phyloP scores from a whole-genome alignment of 1,284 basidiomycete genomes.

The Pseudozyma pruni region DNA sequence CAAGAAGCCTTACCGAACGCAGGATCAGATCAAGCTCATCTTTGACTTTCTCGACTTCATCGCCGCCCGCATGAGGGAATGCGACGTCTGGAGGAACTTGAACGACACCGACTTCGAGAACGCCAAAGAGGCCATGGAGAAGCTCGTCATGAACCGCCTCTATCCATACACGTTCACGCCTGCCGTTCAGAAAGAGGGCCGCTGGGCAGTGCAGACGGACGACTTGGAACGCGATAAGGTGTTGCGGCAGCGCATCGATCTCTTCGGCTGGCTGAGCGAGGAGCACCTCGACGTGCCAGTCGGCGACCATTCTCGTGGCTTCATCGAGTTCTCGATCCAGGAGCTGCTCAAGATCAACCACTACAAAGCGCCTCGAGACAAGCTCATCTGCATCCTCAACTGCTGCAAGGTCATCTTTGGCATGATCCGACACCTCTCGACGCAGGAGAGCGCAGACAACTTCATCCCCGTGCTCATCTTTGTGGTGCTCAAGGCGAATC shows the following conservation, averaged over 20 bases:
- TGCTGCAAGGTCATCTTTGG: conserved; percentile 99
- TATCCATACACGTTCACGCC: conserved; percentile 72
- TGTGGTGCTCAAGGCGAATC: conserved; percentile 91
- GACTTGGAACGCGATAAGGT: conserved; percentile 94
- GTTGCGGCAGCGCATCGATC: conserved; percentile 85
- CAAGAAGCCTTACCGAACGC: conserved; percentile 65
- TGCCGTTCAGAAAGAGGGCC: conserved; percentile 62
- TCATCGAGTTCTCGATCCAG: conserved; percentile 92
- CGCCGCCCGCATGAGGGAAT: conserved; percentile 60
- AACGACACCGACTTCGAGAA: conserved; percentile 90
- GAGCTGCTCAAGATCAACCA: conserved; percentile 91
- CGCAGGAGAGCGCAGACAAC: conserved; percentile 75
- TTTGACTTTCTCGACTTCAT: conserved; percentile 68
- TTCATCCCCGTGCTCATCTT: conserved; percentile 96
- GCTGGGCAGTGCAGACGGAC: conserved; percentile 75
- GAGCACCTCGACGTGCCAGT: conserved; percentile 79
- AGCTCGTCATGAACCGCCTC: conserved; percentile 96
- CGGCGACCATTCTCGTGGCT: conserved; percentile 74
- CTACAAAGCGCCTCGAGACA: conserved; percentile 97
- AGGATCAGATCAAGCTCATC: conserved; percentile 67
- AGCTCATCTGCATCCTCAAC: conserved; percentile 96
- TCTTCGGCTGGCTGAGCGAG: conserved; percentile 91
- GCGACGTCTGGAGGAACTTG: conserved; percentile 56
- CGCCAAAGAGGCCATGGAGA: conserved; percentile 98
- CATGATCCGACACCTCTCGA: conserved; percentile 81